Evolutionary conservation across 257 asterid species (phyloP).

Genomic region (Przewalskia tangutica): DNA sequence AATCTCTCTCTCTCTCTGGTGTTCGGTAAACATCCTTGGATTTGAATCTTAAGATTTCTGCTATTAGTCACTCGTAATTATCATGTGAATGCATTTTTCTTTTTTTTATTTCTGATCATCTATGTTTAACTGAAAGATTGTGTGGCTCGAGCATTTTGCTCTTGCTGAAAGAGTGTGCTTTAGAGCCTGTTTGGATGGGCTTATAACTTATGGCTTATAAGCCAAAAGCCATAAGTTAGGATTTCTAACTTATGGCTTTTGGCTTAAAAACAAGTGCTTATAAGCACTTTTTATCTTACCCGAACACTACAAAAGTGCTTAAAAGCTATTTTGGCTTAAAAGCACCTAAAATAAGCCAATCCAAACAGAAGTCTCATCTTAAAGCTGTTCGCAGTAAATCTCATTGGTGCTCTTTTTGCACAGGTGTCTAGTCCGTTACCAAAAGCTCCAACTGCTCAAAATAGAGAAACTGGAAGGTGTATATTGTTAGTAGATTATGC

Average conservation of each 20-base stretch:
- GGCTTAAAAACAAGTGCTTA: no score
- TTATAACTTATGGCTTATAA: no score
- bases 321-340: no score
- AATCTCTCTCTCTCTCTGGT: not conserved
- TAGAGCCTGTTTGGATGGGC: no score
- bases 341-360: no score
- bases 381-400: not conserved
- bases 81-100: not conserved
- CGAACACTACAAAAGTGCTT: no score
- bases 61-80: not conserved
- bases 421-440: constrained; percentile 71
- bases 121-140: not conserved
- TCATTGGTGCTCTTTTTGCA: constrained; percentile 13
- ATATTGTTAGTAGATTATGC: constrained; percentile 4
- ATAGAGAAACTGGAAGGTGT: constrained; percentile 65
- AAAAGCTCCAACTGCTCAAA: constrained; percentile 38
- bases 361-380: not conserved
- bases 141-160: not conserved
- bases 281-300: no score
- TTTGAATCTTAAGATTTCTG: not conserved
- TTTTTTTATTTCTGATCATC: not conserved
- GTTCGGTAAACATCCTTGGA: not conserved
- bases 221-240: no score
- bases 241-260: no score
- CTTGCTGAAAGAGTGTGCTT: not conserved